Evolutionary conservation across 2,329 filamentous ascomycete genomes (phyloP).

Genomic region (Allantophomopsis lycopodina): DNA sequence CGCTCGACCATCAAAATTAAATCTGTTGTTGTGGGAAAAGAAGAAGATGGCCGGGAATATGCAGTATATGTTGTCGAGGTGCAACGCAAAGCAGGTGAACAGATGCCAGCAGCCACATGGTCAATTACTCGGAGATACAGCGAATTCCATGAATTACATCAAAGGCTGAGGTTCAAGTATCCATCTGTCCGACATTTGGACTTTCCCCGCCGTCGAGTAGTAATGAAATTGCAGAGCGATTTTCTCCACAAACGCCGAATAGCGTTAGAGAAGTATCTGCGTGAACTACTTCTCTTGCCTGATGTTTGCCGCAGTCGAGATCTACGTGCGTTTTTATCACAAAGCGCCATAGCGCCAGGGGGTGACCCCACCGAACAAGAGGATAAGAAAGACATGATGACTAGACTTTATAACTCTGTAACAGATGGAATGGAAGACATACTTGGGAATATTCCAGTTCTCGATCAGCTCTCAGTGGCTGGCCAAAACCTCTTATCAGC

Average conservation of each 20-base stretch:
- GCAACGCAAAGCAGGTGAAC: slow-evolving; percentile 75
- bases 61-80: slow-evolving; percentile 92
- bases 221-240: slow-evolving; percentile 94
- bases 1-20: slow-evolving; percentile 83
- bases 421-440: slow-evolving; percentile 98
- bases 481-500: slow-evolving; percentile 83
- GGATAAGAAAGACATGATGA: slow-evolving; percentile 77
- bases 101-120: slow-evolving; percentile 96
- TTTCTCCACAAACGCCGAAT: slow-evolving; percentile 81
- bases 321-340: slow-evolving; percentile 81
- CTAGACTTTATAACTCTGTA: slow-evolving; percentile 89
- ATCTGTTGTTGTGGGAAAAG: slow-evolving; percentile 80
- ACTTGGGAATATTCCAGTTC: slow-evolving; percentile 83
- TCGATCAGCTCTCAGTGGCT: slow-evolving; percentile 86
- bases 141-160: slow-evolving; percentile 92
- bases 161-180: slow-evolving; percentile 72
- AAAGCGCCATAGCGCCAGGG: slow-evolving; percentile 60
- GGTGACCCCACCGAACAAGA: slow-evolving; percentile 39
- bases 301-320: slow-evolving; percentile 92
- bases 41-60: slow-evolving; percentile 86
- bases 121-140: slow-evolving; percentile 85
- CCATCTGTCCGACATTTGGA: slow-evolving; percentile 80
- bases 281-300: slow-evolving; percentile 69
- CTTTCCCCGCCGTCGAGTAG: slow-evolving; percentile 80
- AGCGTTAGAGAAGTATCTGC: slow-evolving; percentile 75